phyloP scores from a whole-genome alignment of 2,329 filamentous ascomycete species.

The Plectosphaerella sp. region DNA sequence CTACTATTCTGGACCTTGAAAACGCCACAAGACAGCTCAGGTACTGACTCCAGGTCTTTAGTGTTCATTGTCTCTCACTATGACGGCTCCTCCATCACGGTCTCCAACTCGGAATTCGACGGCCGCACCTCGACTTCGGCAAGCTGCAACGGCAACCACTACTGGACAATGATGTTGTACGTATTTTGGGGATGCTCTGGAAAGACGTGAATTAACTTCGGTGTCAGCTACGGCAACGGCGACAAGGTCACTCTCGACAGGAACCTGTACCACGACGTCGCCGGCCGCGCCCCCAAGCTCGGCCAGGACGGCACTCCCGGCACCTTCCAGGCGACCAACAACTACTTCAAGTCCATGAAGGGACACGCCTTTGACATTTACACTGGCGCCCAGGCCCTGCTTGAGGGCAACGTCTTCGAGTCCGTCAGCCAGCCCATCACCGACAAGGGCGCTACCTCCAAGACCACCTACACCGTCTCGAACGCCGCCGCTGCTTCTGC shows the following conservation, averaged over 20 bases:
- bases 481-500: slow-evolving; percentile 12
- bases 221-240: slow-evolving; percentile 13
- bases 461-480: slow-evolving; percentile 14
- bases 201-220: too few species aligned
- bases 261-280: slow-evolving; percentile 21
- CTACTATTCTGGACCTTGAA: too few species aligned
- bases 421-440: slow-evolving; percentile 27
- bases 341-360: slow-evolving; percentile 21
- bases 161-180: slow-evolving; percentile 15
- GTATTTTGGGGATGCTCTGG: too few species aligned
- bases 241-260: slow-evolving; percentile 30
- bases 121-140: slow-evolving; percentile 26
- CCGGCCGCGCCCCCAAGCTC: slow-evolving; percentile 17
- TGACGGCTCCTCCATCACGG: slow-evolving; percentile 24
- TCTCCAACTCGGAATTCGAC: slow-evolving; percentile 34
- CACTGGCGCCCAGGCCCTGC: slow-evolving; percentile 20
- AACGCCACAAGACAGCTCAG: too few species aligned
- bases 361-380: slow-evolving; percentile 48
- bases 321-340: slow-evolving; percentile 22
- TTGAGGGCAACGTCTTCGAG: slow-evolving; percentile 22
- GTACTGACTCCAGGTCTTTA: too few species aligned
- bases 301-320: slow-evolving; percentile 20
- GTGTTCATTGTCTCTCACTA: slow-evolving; percentile 31
- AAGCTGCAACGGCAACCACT: slow-evolving; percentile 24
- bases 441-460: slow-evolving; percentile 14